phyloP scores from a whole-genome alignment of 2,329 filamentous ascomycete genomes.

The Plenodomus biglobosus region DNA sequence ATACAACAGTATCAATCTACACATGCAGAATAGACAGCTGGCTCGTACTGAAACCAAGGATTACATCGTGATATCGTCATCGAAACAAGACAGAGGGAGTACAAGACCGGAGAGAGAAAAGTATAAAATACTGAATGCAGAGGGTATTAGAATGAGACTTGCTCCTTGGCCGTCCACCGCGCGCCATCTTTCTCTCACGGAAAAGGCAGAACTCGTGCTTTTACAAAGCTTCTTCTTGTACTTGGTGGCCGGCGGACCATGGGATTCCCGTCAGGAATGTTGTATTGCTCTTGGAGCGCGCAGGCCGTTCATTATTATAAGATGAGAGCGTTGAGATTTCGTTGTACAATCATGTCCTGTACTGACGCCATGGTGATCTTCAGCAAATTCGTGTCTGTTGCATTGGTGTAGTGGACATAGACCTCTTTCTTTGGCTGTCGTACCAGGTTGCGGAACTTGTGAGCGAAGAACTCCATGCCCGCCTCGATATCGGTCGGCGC shows the following conservation, averaged over 20 bases:
- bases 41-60: conserved; percentile 5
- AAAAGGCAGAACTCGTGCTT: background rate
- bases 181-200: conserved; percentile 1
- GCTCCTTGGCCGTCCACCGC: conserved; percentile 6
- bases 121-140: conserved; percentile 12
- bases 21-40: background rate
- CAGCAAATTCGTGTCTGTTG: conserved; percentile 58
- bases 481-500: conserved; percentile 50
- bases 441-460: conserved; percentile 55
- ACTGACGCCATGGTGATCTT: conserved; percentile 57
- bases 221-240: background rate
- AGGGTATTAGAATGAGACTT: conserved; percentile 33
- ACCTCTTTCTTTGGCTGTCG: conserved; percentile 54
- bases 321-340: conserved; percentile 55
- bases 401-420: conserved; percentile 57
- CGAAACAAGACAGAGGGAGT: conserved; percentile 19
- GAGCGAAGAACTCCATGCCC: conserved; percentile 53
- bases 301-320: conserved; percentile 28
- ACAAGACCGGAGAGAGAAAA: conserved; percentile 11
- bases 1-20: background rate
- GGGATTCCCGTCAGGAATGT: background rate
- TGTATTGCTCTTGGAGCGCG: background rate
- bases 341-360: conserved; percentile 58
- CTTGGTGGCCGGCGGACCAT: background rate
- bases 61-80: conserved; percentile 28